Base-by-base conservation (phyloP, 1,284 basidiomycete genomes). In the Apiotrichum mycotoxinovorans region DNA sequence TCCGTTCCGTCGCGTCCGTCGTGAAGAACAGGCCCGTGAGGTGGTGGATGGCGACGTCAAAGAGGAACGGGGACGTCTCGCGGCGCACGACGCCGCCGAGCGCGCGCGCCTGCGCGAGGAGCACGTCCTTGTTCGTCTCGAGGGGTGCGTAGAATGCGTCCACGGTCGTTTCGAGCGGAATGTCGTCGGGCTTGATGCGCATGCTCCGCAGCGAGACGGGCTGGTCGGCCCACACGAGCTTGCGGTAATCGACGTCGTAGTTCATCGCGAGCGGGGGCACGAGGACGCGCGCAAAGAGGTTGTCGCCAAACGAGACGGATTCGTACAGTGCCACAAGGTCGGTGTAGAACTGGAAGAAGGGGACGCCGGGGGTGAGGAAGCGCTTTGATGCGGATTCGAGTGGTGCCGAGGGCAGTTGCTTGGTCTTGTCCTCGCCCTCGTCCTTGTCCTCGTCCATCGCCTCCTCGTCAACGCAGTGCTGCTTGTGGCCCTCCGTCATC, bases 311-410 rank as follows among this genome's bases (percentile, higher is more conserved):
- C 2, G 94, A 98, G 60, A 94, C 85, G 1, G 90, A 83, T 66
- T 93, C 90, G 78, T 93, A 98, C 10, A 98, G 79, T 0, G 84
- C 86, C 50, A 96, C 80, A 64, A 97, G 87, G 73, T 97, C 93
- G 27, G 89, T 89, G 79, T 94, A 98, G 71, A 89, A 89, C 71
- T 96, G 92, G 79, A 87, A 97, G 80, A 96, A 97, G 0, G 91
- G 89, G 1, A 61, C 73, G 1, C 80, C 79, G 2, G 79, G 48
- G 0, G 87, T 85, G 9, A 92, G 83, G 75, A 89, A 87, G 11
- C 80, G 79, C 12, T 70, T 65, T 1, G 88, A 81, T 2, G 83
- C 84, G 9, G 74, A 68, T 67, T 92, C 90, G 41, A 92, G 75
- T 38, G 79, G 72, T 4, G 64, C 51, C 4, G 26, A 20, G 41